These are phyloP conservation scores for Penicillium silybi DNA, from an alignment of 495 filamentous ascomycete species.

Conservation along the genomic window DNA sequence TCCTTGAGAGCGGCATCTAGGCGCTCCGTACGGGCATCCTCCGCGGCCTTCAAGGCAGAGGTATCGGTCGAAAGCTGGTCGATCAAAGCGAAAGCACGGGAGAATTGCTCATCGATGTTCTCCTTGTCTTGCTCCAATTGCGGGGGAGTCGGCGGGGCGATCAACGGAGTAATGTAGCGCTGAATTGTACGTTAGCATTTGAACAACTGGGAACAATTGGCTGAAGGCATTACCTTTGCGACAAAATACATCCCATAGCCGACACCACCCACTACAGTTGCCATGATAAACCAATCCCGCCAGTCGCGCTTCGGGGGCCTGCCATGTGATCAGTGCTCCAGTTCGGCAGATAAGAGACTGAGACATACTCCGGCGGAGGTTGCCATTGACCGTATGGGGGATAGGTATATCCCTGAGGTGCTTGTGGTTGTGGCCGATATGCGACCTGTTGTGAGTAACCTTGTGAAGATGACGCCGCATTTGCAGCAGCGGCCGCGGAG, in stretches of 20 bases:
- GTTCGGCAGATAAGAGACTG: background rate
- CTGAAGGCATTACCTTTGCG: constrained; percentile 59
- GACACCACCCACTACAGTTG: constrained; percentile 81
- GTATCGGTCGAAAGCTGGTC: constrained; percentile 92
- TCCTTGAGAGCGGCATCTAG: constrained; percentile 79
- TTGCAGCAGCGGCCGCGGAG: constrained; percentile 24
- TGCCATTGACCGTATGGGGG: constrained; percentile 68
- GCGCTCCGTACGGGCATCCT: constrained; percentile 77
- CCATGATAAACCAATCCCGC: constrained; percentile 98
- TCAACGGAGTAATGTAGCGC: constrained; percentile 87
- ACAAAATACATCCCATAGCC: constrained; percentile 83
- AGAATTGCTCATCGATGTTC: constrained; percentile 85
- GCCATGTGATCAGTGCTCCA: constrained; percentile 12
- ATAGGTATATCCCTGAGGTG: constrained; percentile 65
- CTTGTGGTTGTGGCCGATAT: constrained; percentile 49
- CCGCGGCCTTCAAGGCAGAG: constrained; percentile 74
- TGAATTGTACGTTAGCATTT: constrained; percentile 20
- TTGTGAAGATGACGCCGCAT: constrained; percentile 33
- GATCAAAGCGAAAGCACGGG: constrained; percentile 82
- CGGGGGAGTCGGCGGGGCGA: constrained; percentile 88
- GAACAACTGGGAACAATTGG: background rate
- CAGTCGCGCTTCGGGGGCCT: constrained; percentile 77
- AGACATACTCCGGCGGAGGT: constrained; percentile 57
- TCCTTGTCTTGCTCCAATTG: constrained; percentile 91
- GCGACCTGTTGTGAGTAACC: constrained; percentile 49